Percentiles rank a stretch among this genome's conserved stretches.
phyloP scores from a whole-genome alignment of 768 basidiomycete genomes.

The Steccherinum ochraceum region DNA sequence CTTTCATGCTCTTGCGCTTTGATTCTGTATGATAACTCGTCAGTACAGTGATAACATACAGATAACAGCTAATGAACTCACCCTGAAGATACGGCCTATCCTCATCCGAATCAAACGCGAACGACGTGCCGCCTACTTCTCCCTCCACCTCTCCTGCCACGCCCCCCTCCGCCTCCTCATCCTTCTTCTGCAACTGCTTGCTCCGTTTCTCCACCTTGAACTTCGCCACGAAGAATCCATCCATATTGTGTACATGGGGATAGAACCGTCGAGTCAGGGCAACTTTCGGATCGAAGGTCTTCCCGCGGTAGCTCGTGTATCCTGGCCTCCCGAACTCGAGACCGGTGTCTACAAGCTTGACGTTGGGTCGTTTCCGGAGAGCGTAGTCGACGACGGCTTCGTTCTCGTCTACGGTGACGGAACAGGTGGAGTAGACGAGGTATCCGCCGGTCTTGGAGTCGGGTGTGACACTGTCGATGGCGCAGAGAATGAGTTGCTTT shows the following conservation, averaged over 20 bases:
- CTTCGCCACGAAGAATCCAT: conserved; percentile 98
- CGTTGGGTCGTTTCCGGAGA: conserved; percentile 87
- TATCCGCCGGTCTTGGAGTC: conserved; percentile 89
- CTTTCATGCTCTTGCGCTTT: conserved; percentile 70
- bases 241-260: conserved; percentile 99
- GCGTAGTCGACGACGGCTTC: conserved; percentile 98
- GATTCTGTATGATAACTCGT: conserved; percentile 39
- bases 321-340: conserved; percentile 92
- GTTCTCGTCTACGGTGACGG: conserved; percentile 97
- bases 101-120: conserved; percentile 29
- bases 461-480: conserved; percentile 91
- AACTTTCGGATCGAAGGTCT: conserved; percentile 76
- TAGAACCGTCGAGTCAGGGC: conserved; percentile 85
- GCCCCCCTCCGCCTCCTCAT: conserved; percentile 25
- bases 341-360: conserved; percentile 87
- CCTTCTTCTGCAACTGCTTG: conserved; percentile 36
- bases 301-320: conserved; percentile 86
- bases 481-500: conserved; percentile 96
- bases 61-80: conserved; percentile 30
- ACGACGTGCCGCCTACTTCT: conserved; percentile 8
- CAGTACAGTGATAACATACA: conserved; percentile 1
- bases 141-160: conserved; percentile 23
- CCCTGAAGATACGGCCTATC: conserved; percentile 69
- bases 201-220: conserved; percentile 85
- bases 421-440: conserved; percentile 97